phyloP scores from a whole-genome alignment of 2,329 filamentous ascomycete species.

The Nigrospora sphaerica region DNA sequence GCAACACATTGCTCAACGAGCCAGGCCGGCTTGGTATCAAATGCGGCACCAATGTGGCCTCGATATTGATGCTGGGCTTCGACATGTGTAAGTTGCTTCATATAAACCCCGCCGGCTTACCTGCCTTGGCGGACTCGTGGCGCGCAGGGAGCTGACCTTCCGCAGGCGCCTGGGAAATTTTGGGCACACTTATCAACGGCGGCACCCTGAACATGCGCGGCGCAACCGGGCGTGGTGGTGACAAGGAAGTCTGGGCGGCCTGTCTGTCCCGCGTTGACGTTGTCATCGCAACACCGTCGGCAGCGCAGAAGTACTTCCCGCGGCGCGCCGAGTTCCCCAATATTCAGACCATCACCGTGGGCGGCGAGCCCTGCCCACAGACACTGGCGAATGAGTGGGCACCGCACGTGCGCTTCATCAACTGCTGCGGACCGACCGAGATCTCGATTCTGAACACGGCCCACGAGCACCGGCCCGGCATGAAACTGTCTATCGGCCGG shows the following conservation, averaged over 20 bases:
- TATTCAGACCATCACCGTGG: background rate
- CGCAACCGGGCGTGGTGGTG: background rate
- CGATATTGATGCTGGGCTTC: background rate
- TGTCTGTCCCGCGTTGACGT: background rate
- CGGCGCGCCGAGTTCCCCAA: constrained; percentile 1
- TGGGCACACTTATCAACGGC: background rate
- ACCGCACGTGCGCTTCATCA: background rate
- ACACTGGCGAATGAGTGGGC: background rate
- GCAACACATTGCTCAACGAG: constrained; percentile 1
- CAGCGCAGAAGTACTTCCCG: background rate
- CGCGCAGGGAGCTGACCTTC: no score
- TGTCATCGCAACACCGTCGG: background rate
- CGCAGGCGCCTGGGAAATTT: background rate
- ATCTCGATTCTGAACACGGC: constrained; percentile 2
- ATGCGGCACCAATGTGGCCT: background rate
- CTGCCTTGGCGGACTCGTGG: background rate
- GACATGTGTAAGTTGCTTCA: background rate
- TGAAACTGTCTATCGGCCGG: background rate
- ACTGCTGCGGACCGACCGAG: background rate
- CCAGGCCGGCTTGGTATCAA: constrained; percentile 1
- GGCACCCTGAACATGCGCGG: background rate
- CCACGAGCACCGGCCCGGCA: background rate
- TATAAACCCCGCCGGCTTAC: background rate
- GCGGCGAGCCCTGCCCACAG: background rate
- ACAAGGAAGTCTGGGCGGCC: constrained; percentile 1